Evolutionary conservation across 2,329 filamentous ascomycete species (phyloP).

Genomic region (Beauveria sp.): DNA sequence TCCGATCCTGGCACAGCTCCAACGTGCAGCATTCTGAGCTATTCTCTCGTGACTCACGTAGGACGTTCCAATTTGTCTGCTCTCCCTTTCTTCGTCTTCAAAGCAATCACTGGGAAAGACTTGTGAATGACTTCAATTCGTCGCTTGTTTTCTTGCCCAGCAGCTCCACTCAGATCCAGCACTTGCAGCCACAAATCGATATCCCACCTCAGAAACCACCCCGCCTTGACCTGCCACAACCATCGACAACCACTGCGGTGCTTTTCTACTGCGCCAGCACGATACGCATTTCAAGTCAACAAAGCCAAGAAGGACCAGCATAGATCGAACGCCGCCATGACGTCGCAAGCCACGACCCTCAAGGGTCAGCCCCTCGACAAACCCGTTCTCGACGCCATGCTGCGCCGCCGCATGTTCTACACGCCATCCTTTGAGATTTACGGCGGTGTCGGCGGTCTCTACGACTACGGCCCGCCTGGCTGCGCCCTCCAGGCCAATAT

Average conservation of each 20-base stretch:
- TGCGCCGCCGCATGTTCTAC: constrained; percentile 86
- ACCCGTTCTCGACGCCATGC: constrained; percentile 70
- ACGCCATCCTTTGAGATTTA: constrained; percentile 96
- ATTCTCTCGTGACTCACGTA: constrained; percentile 8
- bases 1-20: background rate
- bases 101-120: background rate
- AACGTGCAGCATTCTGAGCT: background rate
- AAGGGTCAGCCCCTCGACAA: constrained; percentile 88
- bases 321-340: constrained; percentile 29
- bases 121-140: constrained; percentile 8
- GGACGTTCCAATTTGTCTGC: background rate
- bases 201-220: constrained; percentile 5
- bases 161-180: constrained; percentile 3
- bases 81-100: background rate
- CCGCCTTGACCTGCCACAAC: constrained; percentile 3
- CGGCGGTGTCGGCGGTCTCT: constrained; percentile 79
- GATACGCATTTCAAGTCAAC: constrained; percentile 23
- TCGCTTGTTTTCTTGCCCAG: background rate
- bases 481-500: constrained; percentile 83
- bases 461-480: constrained; percentile 88
- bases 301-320: constrained; percentile 22
- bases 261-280: constrained; percentile 23
- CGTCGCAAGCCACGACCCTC: constrained; percentile 60
- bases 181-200: constrained; percentile 2
- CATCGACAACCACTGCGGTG: constrained; percentile 16